Evolutionary conservation across 2,329 filamentous ascomycete species (phyloP).

Genomic region (Neonectria sp.): DNA sequence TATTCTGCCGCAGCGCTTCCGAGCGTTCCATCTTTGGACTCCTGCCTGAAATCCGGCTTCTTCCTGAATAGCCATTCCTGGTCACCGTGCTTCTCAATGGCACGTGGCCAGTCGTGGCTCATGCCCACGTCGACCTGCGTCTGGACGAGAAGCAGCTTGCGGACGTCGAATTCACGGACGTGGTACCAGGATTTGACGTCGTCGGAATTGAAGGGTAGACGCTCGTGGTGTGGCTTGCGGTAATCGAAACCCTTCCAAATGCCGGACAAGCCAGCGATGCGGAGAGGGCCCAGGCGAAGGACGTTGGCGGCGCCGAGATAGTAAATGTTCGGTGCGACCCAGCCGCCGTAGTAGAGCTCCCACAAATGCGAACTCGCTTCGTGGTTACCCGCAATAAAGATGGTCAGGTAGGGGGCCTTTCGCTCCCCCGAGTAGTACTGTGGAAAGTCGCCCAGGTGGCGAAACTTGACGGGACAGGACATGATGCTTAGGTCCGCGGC

Average conservation of each 20-base stretch:
- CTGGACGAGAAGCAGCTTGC: constrained; percentile 87
- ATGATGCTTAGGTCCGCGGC: constrained; percentile 89
- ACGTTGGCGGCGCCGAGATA: constrained; percentile 96
- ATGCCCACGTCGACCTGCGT: constrained; percentile 92
- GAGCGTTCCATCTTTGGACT: constrained; percentile 81
- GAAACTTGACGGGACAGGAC: constrained; percentile 91
- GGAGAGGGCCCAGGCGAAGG: constrained; percentile 83
- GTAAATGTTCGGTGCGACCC: constrained; percentile 97
- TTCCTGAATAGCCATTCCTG: constrained; percentile 75
- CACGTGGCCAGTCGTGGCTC: constrained; percentile 96
- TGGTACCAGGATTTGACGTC: constrained; percentile 91
- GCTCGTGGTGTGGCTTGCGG: constrained; percentile 85
- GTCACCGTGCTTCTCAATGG: constrained; percentile 85
- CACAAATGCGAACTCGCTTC: constrained; percentile 92
- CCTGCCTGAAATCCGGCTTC: constrained; percentile 82
- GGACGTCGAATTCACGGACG: constrained; percentile 89
- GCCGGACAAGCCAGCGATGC: constrained; percentile 91
- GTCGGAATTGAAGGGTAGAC: constrained; percentile 84
- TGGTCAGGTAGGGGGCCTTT: constrained; percentile 87
- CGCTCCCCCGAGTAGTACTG: constrained; percentile 89
- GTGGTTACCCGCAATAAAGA: constrained; percentile 96
- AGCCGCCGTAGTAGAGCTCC: constrained; percentile 96
- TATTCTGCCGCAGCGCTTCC: constrained; percentile 86
- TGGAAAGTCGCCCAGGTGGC: constrained; percentile 90
- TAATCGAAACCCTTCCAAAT: constrained; percentile 97